Evolutionary conservation across 148 eudicot genomes (phyloP).

Genomic region (Camellia lanceoleosa): DNA sequence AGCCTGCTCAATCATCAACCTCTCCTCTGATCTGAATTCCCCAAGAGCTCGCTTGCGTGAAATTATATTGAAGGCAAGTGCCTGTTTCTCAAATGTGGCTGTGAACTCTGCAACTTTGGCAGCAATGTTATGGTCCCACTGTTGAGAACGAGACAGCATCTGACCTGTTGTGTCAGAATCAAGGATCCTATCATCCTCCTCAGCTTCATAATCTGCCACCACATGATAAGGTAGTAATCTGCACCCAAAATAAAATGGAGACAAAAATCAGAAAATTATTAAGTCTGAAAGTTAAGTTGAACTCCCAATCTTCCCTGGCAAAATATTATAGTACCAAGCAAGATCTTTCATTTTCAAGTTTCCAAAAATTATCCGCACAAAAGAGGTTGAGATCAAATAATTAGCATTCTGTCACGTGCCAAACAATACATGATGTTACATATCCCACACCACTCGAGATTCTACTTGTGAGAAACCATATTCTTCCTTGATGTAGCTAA

Average conservation of each 20-base stretch:
- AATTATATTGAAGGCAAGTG: conserved; percentile 81
- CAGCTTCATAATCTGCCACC: conserved; percentile 98
- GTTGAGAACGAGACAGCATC: conserved; percentile 79
- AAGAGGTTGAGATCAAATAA: no score
- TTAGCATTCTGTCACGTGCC: background rate
- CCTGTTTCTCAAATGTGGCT: conserved; percentile 86
- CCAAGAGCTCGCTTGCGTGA: conserved; percentile 77
- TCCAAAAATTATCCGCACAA: background rate
- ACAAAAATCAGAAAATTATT: background rate
- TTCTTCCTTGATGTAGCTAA: background rate
- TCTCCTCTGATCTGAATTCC: conserved; percentile 88
- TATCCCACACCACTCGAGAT: background rate
- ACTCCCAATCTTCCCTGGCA: no score
- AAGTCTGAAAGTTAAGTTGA: no score
- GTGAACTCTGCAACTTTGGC: conserved; percentile 88
- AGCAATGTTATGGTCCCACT: conserved; percentile 91
- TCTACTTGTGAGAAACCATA: background rate
- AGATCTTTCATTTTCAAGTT: background rate
- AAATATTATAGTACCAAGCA: background rate
- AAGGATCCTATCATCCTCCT: conserved; percentile 91
- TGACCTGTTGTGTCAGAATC: conserved; percentile 88
- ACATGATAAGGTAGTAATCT: conserved; percentile 97
- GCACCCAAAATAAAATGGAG: conserved; percentile 15
- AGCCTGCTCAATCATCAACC: conserved; percentile 77
- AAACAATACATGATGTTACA: background rate